Conservation (phyloP, 2,329 filamentous ascomycete species). For the Microcyclosporella mali region DNA sequence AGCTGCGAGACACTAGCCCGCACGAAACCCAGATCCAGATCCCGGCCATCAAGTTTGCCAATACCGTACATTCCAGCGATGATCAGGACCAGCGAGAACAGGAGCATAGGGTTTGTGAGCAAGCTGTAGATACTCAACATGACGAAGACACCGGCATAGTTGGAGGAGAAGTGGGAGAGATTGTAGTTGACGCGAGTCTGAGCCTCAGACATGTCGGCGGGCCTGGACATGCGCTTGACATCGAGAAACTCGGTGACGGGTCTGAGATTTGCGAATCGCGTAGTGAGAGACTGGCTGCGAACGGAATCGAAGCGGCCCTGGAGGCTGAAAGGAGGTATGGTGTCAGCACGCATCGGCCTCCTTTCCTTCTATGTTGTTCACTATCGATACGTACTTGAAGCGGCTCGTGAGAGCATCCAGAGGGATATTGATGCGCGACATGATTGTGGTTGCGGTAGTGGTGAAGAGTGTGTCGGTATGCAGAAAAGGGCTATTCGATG, state of each 20-base stretch:
- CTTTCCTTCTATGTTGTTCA: not conserved
- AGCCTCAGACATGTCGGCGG: constrained; percentile 79
- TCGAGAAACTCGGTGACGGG: constrained; percentile 92
- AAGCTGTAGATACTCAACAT: constrained; percentile 96
- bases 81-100: constrained; percentile 89
- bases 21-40: constrained; percentile 78
- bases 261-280: constrained; percentile 85
- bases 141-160: constrained; percentile 88
- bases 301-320: constrained; percentile 77
- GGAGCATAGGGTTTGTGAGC: constrained; percentile 75
- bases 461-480: not conserved
- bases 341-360: constrained; percentile 5
- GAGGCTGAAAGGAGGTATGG: constrained; percentile 37
- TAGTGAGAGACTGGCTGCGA: constrained; percentile 68
- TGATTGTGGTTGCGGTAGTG: constrained; percentile 13
- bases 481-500: not conserved
- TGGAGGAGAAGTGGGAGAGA: constrained; percentile 93
- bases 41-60: constrained; percentile 78
- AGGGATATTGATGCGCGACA: constrained; percentile 75
- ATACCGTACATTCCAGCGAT: constrained; percentile 84
- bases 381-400: constrained; percentile 52
- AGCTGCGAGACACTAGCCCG: constrained; percentile 86
- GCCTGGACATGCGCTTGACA: constrained; percentile 91
- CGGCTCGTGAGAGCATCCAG: constrained; percentile 86
- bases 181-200: constrained; percentile 97